Evolutionary conservation across 228 moss, liverwort and hornwort genomes (phyloP).

Genomic region (Sphagnum magellanicum): DNA sequence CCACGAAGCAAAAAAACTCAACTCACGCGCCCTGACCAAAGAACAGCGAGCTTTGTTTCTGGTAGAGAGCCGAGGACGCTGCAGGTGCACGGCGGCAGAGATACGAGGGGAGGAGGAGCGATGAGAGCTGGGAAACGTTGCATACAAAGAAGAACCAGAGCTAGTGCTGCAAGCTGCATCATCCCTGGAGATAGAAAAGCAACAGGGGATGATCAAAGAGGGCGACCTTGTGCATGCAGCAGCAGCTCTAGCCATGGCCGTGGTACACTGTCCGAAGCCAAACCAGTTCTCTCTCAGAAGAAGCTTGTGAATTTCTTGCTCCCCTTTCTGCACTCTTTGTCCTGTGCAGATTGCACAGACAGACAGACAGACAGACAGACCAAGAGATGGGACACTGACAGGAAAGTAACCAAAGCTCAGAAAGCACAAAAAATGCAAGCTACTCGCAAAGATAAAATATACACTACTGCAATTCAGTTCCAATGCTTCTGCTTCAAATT

Average conservation of each 20-base stretch:
- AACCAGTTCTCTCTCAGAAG: too few species aligned
- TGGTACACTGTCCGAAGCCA: not conserved
- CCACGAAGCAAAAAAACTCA: slow-evolving; percentile 21
- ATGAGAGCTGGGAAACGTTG: not conserved
- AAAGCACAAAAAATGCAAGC: too few species aligned
- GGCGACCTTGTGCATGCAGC: not conserved
- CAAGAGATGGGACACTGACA: too few species aligned
- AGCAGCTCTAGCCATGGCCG: slow-evolving; percentile 16
- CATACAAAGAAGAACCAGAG: not conserved
- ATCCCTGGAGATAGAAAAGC: not conserved
- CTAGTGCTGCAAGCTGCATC: slow-evolving; percentile 16
- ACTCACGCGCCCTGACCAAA: slow-evolving; percentile 7
- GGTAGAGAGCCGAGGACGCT: not conserved
- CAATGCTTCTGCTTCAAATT: too few species aligned
- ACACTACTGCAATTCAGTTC: too few species aligned
- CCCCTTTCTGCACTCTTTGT: too few species aligned
- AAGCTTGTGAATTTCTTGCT: too few species aligned
- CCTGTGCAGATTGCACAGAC: too few species aligned
- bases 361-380: too few species aligned
- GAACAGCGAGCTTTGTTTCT: not conserved
- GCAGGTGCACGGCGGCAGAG: not conserved
- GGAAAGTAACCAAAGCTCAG: too few species aligned
- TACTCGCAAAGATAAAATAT: too few species aligned
- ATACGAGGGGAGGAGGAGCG: not conserved
- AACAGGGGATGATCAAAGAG: not conserved